Evolutionary conservation across 2,329 filamentous ascomycete species (phyloP).

Genomic region (Colletotrichum musicola): DNA sequence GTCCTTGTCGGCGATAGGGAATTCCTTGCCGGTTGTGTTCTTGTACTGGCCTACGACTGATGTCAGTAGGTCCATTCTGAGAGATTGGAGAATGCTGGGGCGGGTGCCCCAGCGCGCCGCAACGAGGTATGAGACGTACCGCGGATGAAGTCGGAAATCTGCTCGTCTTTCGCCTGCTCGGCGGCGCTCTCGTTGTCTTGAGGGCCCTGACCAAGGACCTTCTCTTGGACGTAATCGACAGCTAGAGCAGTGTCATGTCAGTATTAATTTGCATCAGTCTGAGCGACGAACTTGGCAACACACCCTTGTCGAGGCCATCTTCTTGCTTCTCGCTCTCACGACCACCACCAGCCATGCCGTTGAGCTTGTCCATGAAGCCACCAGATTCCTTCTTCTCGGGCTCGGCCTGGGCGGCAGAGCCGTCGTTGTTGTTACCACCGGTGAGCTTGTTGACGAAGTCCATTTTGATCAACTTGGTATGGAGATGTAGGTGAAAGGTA

Average conservation of each 20-base stretch:
- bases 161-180: conserved; percentile 87
- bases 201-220: conserved; percentile 75
- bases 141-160: conserved; percentile 80
- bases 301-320: conserved; percentile 85
- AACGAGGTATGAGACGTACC: conserved; percentile 22
- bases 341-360: conserved; percentile 79
- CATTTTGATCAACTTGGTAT: conserved; percentile 53
- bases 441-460: conserved; percentile 67
- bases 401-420: conserved; percentile 43
- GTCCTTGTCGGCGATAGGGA: conserved; percentile 74
- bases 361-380: conserved; percentile 77
- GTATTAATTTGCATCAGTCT: not conserved
- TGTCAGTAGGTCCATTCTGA: too few species aligned
- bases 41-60: conserved; percentile 70
- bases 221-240: conserved; percentile 83
- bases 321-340: conserved; percentile 83
- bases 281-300: not conserved
- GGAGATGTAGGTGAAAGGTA: not conserved
- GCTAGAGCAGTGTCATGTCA: conserved; percentile 58
- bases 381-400: conserved; percentile 54
- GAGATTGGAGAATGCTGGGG: too few species aligned
- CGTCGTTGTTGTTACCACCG: conserved; percentile 51
- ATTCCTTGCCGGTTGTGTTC: conserved; percentile 73
- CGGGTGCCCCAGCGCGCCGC: too few species aligned
- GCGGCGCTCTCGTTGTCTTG: conserved; percentile 80